Base-by-base conservation (phyloP, 1,284 basidiomycete genomes). In the Sphaerobolus stellatus region DNA sequence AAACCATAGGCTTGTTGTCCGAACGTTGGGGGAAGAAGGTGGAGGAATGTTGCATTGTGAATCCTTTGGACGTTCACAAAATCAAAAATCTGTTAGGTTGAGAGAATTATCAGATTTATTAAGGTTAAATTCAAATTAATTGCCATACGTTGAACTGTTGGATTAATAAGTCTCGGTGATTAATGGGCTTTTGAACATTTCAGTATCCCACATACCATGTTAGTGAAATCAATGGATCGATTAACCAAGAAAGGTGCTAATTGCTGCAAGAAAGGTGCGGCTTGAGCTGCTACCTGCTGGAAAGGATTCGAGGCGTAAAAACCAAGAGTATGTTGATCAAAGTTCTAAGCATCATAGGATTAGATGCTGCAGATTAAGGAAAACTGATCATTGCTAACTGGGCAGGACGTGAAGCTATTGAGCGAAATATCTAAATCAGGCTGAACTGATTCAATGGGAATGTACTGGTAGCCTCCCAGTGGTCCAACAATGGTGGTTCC, bases 381-480 rank as follows among this genome's bases (percentile, higher is more conserved):
- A 3, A 27, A 53, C 47, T 24, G 34, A 30, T 30, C n/a, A 49
- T 40, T 16, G 70, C 80, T 33, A 70, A 88, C 87, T 5, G 85
- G 86, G 72, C 90, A 93, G 63, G 82, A 76, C 14, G 88, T 92
- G 88, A 88, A 94, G 57, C 85, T 84, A 70, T 94, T 91, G 61
- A 94, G 76, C 33, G 88, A 88, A 61, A 88, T 82, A 65, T 91
- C 89, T 61, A 92, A 90, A 40, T 77, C 80, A 27, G 91, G 88
- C 66, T 92, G 88, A 45, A 94, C 84, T 6, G 90, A 91, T 73
- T 91, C 84, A 33, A 92, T 86, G 8, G 88, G 88, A 52, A 92
- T 78, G 60, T 92, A 92, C 69, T 91, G 88, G 69, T 94, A 94
- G 2, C 92, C 92, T 8, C 81, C 80, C n/a, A 92, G 79, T 33